Percentiles rank a stretch among this genome's conserved stretches.
phyloP scores from a whole-genome alignment of 345 rosid genomes.

The Turritis glabra region DNA sequence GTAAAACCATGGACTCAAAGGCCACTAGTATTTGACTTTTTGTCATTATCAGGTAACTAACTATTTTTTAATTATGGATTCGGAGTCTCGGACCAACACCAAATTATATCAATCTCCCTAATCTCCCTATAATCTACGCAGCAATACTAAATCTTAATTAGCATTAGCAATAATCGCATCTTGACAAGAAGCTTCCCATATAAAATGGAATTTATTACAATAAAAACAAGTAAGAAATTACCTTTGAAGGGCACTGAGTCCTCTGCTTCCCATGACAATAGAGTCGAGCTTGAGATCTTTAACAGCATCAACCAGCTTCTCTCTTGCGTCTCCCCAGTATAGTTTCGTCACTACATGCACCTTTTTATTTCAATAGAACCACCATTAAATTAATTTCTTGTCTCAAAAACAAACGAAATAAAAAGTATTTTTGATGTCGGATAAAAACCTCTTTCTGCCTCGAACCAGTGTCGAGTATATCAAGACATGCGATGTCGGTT shows the following conservation, averaged over 20 bases:
- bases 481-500: slow-evolving; percentile 64
- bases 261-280: slow-evolving; percentile 93
- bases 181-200: neutral
- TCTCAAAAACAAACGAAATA: neutral
- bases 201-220: neutral
- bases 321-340: slow-evolving; percentile 96
- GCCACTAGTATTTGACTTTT: slow-evolving; percentile 6
- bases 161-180: neutral
- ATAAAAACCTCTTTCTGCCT: slow-evolving; percentile 77
- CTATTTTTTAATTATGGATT: neutral
- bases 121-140: no score
- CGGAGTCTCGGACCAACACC: neutral
- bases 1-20: slow-evolving; percentile 7
- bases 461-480: slow-evolving; percentile 81
- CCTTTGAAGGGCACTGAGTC: slow-evolving; percentile 86
- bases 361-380: slow-evolving; percentile 34
- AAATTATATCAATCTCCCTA: neutral
- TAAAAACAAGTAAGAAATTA: neutral
- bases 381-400: neutral
- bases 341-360: slow-evolving; percentile 66
- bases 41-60: neutral
- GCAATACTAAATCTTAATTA: neutral
- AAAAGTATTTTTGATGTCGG: neutral
- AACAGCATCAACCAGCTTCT: slow-evolving; percentile 68
- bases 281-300: slow-evolving; percentile 84